Evolutionary conservation across 2,329 filamentous ascomycete species (phyloP), one percentile per base, ranked within the genome.

Genomic region (Conoideocrella luteorostrata): DNA sequence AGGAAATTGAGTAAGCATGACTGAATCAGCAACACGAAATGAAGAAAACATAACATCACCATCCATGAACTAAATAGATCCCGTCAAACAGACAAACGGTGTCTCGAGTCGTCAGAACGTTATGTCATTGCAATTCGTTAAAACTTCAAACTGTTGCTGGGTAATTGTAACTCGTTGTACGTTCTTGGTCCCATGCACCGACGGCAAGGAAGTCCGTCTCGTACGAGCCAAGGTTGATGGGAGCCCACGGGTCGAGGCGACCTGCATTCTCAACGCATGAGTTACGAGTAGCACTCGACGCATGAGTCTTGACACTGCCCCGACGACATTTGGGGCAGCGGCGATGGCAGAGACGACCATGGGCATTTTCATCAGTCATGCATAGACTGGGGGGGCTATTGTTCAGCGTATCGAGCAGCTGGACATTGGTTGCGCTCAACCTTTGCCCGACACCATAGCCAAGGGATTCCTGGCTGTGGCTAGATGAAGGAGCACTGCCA

Each of bases 351-450:
- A 12, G 39, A 18, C 11, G 44, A 15, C 15, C 9, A 4, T 12
- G 15, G 15, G 9, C 28, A 32, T 40, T 23, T 17, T 42, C 44
- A 5, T 12, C 34, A 21, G 39, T 28, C 13, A 24, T 23, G 10
- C 33, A 38, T 2, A n/a, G 10, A 5, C 24, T 37, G 7, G 28
- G 24, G 22, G 26, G 17, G 18, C 11, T 34, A 20, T 33, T 42
- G 33, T 28, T 15, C 18, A 33, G 33, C 24, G 24, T 24, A 22
- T 46, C 34, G 20, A 33, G 28, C 17, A 37, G 39, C 22, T 41
- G 44, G 2, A 46, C 35, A 38, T 46, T 46, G 33, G 21, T 38
- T 7, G 39, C 38, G 5, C 30, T 41, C 33, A 46, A 26, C 10
- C 42, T 15, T 17, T 21, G 33, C 7, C 30, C 32, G 11, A 20